Evolutionary conservation across 371 early-diverging fungal species (phyloP).

Genomic region (Umbelopsis sp.): DNA sequence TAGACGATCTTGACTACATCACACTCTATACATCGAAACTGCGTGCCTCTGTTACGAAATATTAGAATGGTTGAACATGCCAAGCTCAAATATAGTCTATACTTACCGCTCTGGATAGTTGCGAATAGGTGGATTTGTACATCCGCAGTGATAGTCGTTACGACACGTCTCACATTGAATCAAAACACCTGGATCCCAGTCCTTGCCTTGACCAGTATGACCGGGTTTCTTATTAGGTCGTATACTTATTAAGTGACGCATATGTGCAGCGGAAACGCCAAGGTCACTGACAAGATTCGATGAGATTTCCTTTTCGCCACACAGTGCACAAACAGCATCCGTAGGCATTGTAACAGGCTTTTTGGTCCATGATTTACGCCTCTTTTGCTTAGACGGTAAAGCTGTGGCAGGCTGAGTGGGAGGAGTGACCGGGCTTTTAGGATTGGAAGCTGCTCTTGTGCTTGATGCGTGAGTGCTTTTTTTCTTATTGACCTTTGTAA

Average conservation of each 20-base stretch:
- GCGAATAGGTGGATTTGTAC: neutral
- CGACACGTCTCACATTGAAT: neutral
- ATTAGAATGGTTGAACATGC: neutral
- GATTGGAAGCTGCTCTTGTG: too few relatives aligned
- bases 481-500: too few relatives aligned
- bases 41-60: neutral
- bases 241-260: neutral
- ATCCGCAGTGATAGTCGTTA: neutral
- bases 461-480: too few relatives aligned
- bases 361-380: too few relatives aligned
- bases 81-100: neutral
- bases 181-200: neutral
- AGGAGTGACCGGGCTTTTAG: too few relatives aligned
- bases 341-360: neutral
- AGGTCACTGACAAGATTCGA: neutral
- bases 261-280: neutral
- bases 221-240: neutral
- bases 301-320: neutral
- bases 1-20: neutral
- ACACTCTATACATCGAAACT: conserved; percentile 1
- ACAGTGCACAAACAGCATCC: neutral
- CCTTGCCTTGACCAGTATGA: conserved; percentile 1
- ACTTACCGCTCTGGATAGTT: conserved; percentile 1
- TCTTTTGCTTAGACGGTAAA: neutral
- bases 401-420: too few relatives aligned